Conservation (phyloP, 805 yeast species). For the Yarrowia keelungensis region DNA sequence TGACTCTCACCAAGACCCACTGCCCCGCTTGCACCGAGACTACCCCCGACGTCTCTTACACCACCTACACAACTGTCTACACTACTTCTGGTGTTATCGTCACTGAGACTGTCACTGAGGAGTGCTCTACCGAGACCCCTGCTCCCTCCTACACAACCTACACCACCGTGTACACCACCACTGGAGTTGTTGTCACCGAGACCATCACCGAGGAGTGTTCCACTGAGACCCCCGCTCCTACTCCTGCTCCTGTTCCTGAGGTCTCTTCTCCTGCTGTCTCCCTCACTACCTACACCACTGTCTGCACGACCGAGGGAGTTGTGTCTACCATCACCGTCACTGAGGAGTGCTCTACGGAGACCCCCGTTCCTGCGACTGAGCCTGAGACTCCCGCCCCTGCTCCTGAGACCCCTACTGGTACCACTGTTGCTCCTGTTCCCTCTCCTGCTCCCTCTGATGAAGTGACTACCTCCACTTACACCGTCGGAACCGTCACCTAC, state of each 20-base stretch:
- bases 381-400: background rate
- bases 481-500: slow-evolving; percentile 10
- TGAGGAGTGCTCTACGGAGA: slow-evolving; percentile 7
- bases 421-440: background rate
- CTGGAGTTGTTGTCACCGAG: background rate
- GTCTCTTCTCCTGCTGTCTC: background rate
- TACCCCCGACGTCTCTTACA: background rate
- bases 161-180: slow-evolving; percentile 9
- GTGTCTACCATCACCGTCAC: background rate
- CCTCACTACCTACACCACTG: slow-evolving; percentile 18
- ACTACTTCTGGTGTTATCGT: background rate
- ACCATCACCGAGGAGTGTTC: slow-evolving; percentile 17
- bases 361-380: slow-evolving; percentile 5
- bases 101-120: slow-evolving; percentile 16
- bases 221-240: background rate
- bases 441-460: too few relatives aligned
- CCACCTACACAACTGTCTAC: slow-evolving; percentile 30
- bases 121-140: slow-evolving; percentile 7
- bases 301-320: slow-evolving; percentile 20
- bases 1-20: slow-evolving; percentile 9
- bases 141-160: slow-evolving; percentile 7
- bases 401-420: background rate
- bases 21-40: slow-evolving; percentile 9
- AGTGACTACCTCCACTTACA: background rate
- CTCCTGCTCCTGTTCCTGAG: background rate